A percentile compares a stretch with the other conserved stretches of the same genome.
These are phyloP conservation scores for Fusarium cicatricum DNA, from an alignment of 2,329 filamentous ascomycete species.

Conservation along the genomic window DNA sequence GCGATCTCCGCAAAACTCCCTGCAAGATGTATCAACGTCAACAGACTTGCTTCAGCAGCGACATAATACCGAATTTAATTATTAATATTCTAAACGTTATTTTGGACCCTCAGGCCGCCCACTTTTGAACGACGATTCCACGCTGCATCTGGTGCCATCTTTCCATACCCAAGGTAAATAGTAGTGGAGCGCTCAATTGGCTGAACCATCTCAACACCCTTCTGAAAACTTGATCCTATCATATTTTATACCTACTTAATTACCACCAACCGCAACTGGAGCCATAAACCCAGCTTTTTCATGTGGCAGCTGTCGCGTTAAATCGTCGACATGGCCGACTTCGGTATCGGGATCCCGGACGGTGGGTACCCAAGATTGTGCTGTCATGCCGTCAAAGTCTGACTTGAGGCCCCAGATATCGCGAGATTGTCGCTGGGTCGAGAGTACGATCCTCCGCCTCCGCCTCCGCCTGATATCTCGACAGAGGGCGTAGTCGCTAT, in stretches of 20 bases:
- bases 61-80: background rate
- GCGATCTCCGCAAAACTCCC: constrained; percentile 26
- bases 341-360: constrained; percentile 47
- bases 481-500: constrained; percentile 61
- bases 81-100: background rate
- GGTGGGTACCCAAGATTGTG: constrained; percentile 41
- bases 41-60: background rate
- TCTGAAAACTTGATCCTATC: constrained; percentile 20
- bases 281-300: constrained; percentile 8
- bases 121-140: background rate
- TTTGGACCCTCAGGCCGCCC: background rate
- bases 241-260: background rate
- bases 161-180: background rate
- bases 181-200: constrained; percentile 17
- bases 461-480: constrained; percentile 51
- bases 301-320: constrained; percentile 22
- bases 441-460: constrained; percentile 40
- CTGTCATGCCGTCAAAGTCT: constrained; percentile 36
- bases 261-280: background rate
- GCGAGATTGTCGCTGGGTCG: constrained; percentile 52
- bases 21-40: constrained; percentile 15
- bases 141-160: background rate
- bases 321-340: constrained; percentile 46
- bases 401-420: constrained; percentile 48
- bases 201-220: constrained; percentile 19